Conservation (phyloP, 176 grass and related monocot species). For the Hordeum marinum region DNA sequence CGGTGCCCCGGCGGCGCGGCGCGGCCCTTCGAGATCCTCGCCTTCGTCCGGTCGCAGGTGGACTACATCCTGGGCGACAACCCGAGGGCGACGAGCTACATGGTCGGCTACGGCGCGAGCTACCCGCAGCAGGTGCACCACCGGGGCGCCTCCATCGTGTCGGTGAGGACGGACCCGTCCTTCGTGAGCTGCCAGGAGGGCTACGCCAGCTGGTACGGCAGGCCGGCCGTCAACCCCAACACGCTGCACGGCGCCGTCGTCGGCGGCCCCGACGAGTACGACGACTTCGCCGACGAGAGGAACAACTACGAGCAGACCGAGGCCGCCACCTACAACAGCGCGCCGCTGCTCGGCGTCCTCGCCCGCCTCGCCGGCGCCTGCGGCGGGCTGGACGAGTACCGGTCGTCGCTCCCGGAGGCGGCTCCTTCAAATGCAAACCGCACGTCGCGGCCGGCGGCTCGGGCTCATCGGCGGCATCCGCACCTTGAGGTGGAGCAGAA, state of each 20-base stretch:
- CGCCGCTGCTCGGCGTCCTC: constrained; percentile 80
- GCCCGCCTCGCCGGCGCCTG: constrained; percentile 67
- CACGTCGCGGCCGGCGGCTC: not conserved
- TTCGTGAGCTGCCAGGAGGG: constrained; percentile 80
- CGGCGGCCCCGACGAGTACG: constrained; percentile 80
- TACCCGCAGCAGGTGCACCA: constrained; percentile 91
- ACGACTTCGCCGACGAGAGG: constrained; percentile 79
- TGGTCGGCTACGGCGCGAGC: constrained; percentile 69
- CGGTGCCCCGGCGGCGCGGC: constrained; percentile 43
- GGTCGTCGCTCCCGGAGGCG: constrained; percentile 27
- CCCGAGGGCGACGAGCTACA: constrained; percentile 89
- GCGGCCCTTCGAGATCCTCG: constrained; percentile 50
- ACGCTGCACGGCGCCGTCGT: constrained; percentile 76
- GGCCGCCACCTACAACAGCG: constrained; percentile 86
- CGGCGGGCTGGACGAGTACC: constrained; percentile 39
- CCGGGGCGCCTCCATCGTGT: constrained; percentile 85
- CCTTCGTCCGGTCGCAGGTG: constrained; percentile 72
- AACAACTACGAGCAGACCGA: constrained; percentile 96
- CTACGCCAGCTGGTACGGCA: constrained; percentile 55
- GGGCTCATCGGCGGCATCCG: not conserved
- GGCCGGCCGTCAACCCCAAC: constrained; percentile 60
- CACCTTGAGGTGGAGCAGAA: constrained; percentile 53
- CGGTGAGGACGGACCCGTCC: constrained; percentile 43
- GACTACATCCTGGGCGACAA: constrained; percentile 89
- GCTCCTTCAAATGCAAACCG: not conserved